Percentiles rank a stretch among this genome's conserved stretches.
Conservation (phyloP, 169 alveolate genomes). For the Eimeria maxima region DNA sequence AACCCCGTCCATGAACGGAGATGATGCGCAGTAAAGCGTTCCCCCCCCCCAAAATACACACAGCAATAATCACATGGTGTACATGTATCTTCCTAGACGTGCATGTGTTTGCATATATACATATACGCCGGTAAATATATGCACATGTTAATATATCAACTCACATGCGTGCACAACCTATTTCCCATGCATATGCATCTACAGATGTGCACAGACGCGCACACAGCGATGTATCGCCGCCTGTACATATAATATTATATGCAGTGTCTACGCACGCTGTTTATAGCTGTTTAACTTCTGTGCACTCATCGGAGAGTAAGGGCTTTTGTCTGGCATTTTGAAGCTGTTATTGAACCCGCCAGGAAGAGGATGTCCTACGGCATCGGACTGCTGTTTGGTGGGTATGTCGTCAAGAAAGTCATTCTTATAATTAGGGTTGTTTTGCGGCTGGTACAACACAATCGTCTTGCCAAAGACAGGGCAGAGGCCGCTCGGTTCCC, state of each 20-base stretch:
- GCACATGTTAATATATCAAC: too few relatives aligned
- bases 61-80: too few relatives aligned
- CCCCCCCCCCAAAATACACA: too few relatives aligned
- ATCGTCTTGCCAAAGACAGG: conserved; percentile 69
- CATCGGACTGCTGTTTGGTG: not conserved
- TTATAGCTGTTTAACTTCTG: not conserved
- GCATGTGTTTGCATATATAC: too few relatives aligned
- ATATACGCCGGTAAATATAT: too few relatives aligned
- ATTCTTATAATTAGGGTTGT: not conserved
- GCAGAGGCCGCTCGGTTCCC: conserved; percentile 66
- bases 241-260: not conserved
- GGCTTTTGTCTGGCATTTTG: not conserved
- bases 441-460: conserved; percentile 6
- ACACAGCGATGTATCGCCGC: not conserved
- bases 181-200: too few relatives aligned
- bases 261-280: not conserved
- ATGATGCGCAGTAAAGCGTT: too few relatives aligned
- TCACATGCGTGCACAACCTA: too few relatives aligned
- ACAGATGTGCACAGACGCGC: not conserved
- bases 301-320: conserved; percentile 32
- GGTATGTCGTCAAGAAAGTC: conserved; percentile 58
- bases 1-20: too few relatives aligned
- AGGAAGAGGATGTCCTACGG: conserved; percentile 64
- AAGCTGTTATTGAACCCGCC: conserved; percentile 70
- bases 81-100: too few relatives aligned